Percentiles rank a stretch among this genome's conserved stretches.
phyloP scores from a whole-genome alignment of 2,329 filamentous ascomycete species.

The Colletotrichum brevisporum region DNA sequence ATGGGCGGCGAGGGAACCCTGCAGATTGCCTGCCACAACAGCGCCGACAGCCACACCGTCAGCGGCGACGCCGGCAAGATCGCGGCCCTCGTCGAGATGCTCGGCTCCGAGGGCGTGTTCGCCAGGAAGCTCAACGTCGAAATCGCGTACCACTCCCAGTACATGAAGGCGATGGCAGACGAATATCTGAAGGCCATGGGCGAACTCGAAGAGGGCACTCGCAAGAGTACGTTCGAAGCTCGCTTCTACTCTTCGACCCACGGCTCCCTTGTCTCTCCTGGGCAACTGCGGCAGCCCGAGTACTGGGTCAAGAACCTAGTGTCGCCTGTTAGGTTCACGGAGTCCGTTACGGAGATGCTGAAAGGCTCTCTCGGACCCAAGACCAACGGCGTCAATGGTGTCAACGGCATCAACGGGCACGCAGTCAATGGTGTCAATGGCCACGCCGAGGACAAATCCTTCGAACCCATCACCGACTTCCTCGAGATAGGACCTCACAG shows the following conservation, averaged over 20 bases:
- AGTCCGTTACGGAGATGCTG: constrained; percentile 52
- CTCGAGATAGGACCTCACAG: constrained; percentile 66
- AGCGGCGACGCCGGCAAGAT: constrained; percentile 49
- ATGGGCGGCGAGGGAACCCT: constrained; percentile 43
- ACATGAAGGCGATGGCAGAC: constrained; percentile 60
- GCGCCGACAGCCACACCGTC: constrained; percentile 64
- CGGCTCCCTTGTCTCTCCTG: neutral
- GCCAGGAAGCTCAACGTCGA: constrained; percentile 64
- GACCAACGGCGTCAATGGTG: constrained; percentile 5
- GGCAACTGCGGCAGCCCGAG: constrained; percentile 42
- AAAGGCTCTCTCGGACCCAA: constrained; percentile 3
- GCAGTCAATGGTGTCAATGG: neutral
- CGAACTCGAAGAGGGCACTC: constrained; percentile 9
- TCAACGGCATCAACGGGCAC: neutral
- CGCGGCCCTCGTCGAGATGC: constrained; percentile 50
- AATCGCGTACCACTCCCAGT: constrained; percentile 67
- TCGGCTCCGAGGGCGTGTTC: constrained; percentile 55
- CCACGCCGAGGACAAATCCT: neutral
- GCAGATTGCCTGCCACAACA: constrained; percentile 65
- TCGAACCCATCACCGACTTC: constrained; percentile 48
- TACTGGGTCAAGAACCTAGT: constrained; percentile 64
- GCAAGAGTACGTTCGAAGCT: constrained; percentile 19
- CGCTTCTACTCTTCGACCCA: constrained; percentile 36
- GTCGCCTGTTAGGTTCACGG: constrained; percentile 59
- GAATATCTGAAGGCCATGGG: constrained; percentile 49